Percentiles rank a stretch among this genome's conserved stretches.
Conservation (phyloP, 2,329 filamentous ascomycete species). For the Microsporum audouinii region DNA sequence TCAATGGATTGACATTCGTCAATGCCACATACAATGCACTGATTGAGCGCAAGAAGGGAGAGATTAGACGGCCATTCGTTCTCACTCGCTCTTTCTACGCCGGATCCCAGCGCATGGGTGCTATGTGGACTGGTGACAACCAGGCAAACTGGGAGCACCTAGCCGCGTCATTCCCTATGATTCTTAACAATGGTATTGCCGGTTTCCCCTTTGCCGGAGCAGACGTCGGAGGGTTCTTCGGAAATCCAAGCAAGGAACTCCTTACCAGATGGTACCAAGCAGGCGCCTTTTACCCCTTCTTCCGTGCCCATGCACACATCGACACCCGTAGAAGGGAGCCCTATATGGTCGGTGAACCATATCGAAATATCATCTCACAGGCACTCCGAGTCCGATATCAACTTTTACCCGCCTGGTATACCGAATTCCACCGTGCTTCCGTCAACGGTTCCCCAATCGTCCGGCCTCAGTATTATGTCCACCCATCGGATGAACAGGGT, state of each 20-base stretch:
- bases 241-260: slow-evolving; percentile 86
- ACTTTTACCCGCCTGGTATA: slow-evolving; percentile 89
- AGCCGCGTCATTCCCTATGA: slow-evolving; percentile 82
- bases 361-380: slow-evolving; percentile 73
- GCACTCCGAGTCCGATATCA: slow-evolving; percentile 81
- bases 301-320: slow-evolving; percentile 94
- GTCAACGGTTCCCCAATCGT: slow-evolving; percentile 75
- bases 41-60: slow-evolving; percentile 72
- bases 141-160: slow-evolving; percentile 87
- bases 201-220: slow-evolving; percentile 91
- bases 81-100: slow-evolving; percentile 87
- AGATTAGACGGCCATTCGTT: slow-evolving; percentile 75
- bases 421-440: slow-evolving; percentile 83
- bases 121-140: slow-evolving; percentile 99
- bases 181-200: slow-evolving; percentile 80
- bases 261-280: slow-evolving; percentile 93
- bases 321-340: slow-evolving; percentile 90
- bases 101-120: slow-evolving; percentile 76
- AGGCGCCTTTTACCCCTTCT: slow-evolving; percentile 94
- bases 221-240: slow-evolving; percentile 96
- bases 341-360: slow-evolving; percentile 74
- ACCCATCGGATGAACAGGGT: slow-evolving; percentile 74
- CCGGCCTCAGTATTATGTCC: slow-evolving; percentile 83
- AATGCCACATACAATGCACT: slow-evolving; percentile 87
- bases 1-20: slow-evolving; percentile 90